Percentiles rank a stretch among this genome's conserved stretches.
phyloP scores from a whole-genome alignment of 2,329 filamentous ascomycete genomes.

The Botryotinia narcissicola region DNA sequence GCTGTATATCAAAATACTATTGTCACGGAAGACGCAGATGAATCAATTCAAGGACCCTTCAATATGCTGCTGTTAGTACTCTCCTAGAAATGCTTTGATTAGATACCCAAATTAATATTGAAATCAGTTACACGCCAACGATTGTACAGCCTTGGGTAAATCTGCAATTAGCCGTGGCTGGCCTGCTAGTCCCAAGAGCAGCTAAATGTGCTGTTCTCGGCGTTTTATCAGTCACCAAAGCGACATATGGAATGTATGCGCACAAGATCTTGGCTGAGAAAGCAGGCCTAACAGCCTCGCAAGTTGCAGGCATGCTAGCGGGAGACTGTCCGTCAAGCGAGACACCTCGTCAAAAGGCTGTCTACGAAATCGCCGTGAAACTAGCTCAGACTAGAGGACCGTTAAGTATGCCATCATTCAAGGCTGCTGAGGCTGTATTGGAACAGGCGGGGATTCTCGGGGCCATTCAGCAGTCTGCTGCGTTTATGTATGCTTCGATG shows the following conservation, averaged over 20 bases:
- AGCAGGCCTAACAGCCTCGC: neutral
- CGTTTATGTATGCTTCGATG: constrained; percentile 12
- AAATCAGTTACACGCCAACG: neutral
- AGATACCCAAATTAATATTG: neutral
- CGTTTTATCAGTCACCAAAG: neutral
- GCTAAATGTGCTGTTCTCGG: neutral
- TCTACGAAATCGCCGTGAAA: neutral
- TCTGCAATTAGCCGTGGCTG: neutral
- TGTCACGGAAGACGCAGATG: neutral
- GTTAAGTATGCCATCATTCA: neutral
- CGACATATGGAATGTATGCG: neutral
- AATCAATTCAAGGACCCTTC: constrained; percentile 6
- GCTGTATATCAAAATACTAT: neutral
- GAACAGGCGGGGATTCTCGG: neutral
- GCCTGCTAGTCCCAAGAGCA: neutral
- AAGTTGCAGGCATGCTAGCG: neutral
- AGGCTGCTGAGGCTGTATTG: neutral
- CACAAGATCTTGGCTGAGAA: constrained; percentile 3
- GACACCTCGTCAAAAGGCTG: neutral
- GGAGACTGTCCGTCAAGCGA: neutral
- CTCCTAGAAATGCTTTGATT: neutral
- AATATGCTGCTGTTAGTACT: neutral
- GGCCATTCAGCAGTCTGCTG: neutral
- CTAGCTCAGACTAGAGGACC: neutral
- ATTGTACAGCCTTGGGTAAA: neutral